Percentiles rank a stretch among this genome's conserved stretches.
Conservation (phyloP, 2,329 filamentous ascomycete genomes). For the Zymoseptoria ardabiliae region DNA sequence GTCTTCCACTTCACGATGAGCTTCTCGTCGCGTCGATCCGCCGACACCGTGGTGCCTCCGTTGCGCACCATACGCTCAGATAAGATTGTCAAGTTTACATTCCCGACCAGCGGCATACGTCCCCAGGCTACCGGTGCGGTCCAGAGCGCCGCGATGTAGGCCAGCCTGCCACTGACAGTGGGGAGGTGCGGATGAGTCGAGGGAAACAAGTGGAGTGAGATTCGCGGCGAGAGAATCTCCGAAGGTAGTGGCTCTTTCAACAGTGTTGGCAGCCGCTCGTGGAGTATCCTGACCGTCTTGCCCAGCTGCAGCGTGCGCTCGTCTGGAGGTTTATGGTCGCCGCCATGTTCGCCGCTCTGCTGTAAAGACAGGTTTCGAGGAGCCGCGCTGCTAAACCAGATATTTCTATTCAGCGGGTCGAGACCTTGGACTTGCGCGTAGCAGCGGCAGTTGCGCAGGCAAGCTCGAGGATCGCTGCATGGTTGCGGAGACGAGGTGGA, state of each 20-base stretch:
- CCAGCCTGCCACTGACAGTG: conserved; percentile 80
- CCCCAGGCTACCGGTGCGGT: conserved; percentile 96
- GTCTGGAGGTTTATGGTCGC: conserved; percentile 43
- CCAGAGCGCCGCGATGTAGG: conserved; percentile 90
- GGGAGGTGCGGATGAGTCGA: conserved; percentile 82
- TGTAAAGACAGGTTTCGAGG: conserved; percentile 18
- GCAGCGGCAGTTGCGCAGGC: conserved; percentile 22
- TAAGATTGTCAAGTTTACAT: conserved; percentile 78
- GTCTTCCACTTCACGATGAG: conserved; percentile 89
- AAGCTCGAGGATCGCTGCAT: conserved; percentile 16
- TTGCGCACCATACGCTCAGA: conserved; percentile 76
- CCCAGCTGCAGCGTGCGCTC: conserved; percentile 56
- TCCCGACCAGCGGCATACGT: conserved; percentile 79
- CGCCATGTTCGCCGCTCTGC: neutral
- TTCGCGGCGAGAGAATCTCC: conserved; percentile 55
- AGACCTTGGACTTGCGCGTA: conserved; percentile 27
- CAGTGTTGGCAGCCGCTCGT: conserved; percentile 54
- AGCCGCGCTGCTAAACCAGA: conserved; percentile 39
- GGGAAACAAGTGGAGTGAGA: conserved; percentile 57
- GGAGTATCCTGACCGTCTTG: conserved; percentile 55
- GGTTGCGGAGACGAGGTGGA: conserved; percentile 1
- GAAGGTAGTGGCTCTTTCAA: conserved; percentile 54
- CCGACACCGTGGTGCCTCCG: conserved; percentile 36
- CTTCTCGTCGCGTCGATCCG: conserved; percentile 56
- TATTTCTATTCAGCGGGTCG: conserved; percentile 26